Evolutionary conservation across 768 basidiomycete species (phyloP), one percentile per base, ranked within the genome.

Genomic region (Sistotremastrum niveocremeum): DNA sequence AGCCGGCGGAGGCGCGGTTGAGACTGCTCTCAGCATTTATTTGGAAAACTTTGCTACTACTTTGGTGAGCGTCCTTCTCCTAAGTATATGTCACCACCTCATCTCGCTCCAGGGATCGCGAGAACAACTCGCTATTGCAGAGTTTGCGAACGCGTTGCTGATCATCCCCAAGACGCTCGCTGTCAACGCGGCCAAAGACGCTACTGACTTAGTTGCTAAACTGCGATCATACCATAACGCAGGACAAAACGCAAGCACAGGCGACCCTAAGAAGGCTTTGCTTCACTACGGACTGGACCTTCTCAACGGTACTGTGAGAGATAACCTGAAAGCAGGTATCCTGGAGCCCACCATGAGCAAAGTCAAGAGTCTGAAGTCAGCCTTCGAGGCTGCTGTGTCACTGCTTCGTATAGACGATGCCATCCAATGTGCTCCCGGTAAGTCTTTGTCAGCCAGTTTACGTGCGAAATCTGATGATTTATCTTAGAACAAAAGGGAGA

Each of bases 41-140:
- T 66, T 98, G 46, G 94, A 99, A 64, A 99, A 95, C 68, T 98
- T 98, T 70, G 95, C 95, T 0, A 97, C 90, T 4, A 98, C 91
- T 20, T 67, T 98, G 63, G 94, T 94, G 61, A 61, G 83, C 70
- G 4, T 31, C 29, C 6, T 42, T 42, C 31, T 8, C 30, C 1
- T 35, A 32, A 30, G 34, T 12, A 31, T 41, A 20, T n/a, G 33
- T 48, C 39, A 40, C 33, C 28, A 42, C 39, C 3, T 39, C 29
- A 52, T 41, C 51, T 45, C 46, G 37, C 49, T 43, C 28, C 58
- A 97, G 94, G 95, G 94, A 41, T 99, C 95, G 20, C 75, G 95
- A 54, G 95, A 99, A 65, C 95, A 99, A 62, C 71, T 99, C 44
- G 95, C 95, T 12, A 97, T 99, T 57, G 95, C 93, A n/a, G 95